phyloP scores from a whole-genome alignment of 805 yeast species.

The Jamesozyma hellenica region DNA sequence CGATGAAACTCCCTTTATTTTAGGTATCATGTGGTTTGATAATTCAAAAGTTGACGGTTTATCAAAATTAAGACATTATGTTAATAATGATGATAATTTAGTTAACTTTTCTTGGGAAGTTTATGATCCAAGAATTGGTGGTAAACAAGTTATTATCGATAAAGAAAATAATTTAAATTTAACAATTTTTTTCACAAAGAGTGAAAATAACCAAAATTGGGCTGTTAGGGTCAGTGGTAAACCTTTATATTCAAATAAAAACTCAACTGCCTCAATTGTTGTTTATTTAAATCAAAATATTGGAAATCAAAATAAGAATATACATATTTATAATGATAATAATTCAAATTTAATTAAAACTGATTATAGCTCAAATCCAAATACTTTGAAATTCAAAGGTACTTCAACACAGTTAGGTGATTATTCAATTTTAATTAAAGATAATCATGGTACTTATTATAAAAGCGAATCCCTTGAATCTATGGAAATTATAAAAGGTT shows the following conservation, averaged over 20 bases:
- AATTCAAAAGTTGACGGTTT: constrained; percentile 47
- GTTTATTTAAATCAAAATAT: constrained; percentile 75
- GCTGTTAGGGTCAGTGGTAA: constrained; percentile 59
- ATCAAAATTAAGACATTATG: constrained; percentile 54
- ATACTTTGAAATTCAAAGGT: constrained; percentile 34
- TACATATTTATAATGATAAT: constrained; percentile 20
- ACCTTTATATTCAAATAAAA: constrained; percentile 43
- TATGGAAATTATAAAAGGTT: constrained; percentile 27
- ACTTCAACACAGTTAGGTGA: constrained; percentile 53
- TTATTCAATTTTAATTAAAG: constrained; percentile 51
- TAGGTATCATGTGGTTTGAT: constrained; percentile 86
- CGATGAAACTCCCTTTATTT: constrained; percentile 47
- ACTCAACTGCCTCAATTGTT: constrained; percentile 52
- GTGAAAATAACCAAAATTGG: constrained; percentile 67
- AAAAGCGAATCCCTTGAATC: constrained; percentile 21
- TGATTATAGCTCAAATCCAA: constrained; percentile 8
- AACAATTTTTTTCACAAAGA: constrained; percentile 67
- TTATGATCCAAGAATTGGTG: constrained; percentile 84
- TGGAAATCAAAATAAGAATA: constrained; percentile 21
- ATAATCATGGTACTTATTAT: constrained; percentile 35
- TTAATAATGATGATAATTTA: constrained; percentile 63
- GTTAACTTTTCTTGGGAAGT: constrained; percentile 73
- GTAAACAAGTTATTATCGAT: constrained; percentile 67
- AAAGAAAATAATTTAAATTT: constrained; percentile 50
- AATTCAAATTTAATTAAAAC: constrained; percentile 4